Evolutionary conservation across 176 grass and related monocot genomes (phyloP), one percentile per base, ranked within the genome.

Genomic region (Aegilops bicornis): DNA sequence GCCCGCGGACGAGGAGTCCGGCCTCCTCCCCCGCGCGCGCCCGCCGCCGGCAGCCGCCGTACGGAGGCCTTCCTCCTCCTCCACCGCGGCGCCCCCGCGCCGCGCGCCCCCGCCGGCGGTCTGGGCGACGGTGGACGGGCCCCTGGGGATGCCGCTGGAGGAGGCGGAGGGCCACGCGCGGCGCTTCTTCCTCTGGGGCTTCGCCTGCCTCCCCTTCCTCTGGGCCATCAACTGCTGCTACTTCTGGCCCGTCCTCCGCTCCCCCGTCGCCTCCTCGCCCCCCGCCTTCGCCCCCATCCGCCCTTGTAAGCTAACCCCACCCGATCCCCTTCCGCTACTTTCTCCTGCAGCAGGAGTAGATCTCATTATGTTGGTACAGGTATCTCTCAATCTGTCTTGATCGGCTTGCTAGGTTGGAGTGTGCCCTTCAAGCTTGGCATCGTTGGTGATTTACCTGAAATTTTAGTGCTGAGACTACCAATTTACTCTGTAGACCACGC

Each of bases 201-300:
- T 99, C 77, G 97, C 94, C 2, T 87, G 93, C 76, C 87, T 99
- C 31, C 97, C 97, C 84, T 88, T 99, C 61, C 90, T 99, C 56
- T 99, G 97, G 97, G 97, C 94, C 64, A 90, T 96, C 84, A 99
- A 99, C 86, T 96, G 90, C 90, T 96, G 84, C 87, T 94, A 99
- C 85, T 99, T 91, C 90, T 99, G 96, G 97, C 97, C 97, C 31
- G 86, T 99, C 87, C 84, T 99, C 19, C 89, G 87, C 27, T 83
- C 78, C 8, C 69, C 86, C 25, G 81, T 79, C 11, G 13, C 90
- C 0, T 76, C 81, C 50, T 66, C 90, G 3, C 69, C 92, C 22
- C 25, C 90, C 48, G 81, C 86, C 81, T 90, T 88, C 87, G 64
- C 80, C 68, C 56, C 77, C 29, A 90, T 98, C 90, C 97, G 94